Conservation (phyloP, 306 rosid species). For the Vigna unguiculata region DNA sequence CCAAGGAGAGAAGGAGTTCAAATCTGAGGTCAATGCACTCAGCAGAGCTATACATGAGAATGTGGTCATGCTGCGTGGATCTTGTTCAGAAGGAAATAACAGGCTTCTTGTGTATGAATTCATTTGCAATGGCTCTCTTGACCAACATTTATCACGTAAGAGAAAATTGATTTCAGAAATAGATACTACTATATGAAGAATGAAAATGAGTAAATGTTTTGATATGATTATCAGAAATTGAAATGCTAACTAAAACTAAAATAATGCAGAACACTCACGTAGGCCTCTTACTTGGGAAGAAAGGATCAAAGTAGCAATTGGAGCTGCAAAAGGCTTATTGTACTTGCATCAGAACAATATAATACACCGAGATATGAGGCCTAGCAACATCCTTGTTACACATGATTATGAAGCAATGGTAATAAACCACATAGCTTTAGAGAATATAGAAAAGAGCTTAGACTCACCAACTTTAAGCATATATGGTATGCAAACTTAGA, state of each 20-base stretch:
- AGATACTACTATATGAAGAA: neutral
- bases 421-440: slow-evolving; percentile 33
- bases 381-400: slow-evolving; percentile 82
- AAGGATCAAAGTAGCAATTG: slow-evolving; percentile 74
- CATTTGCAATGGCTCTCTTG: slow-evolving; percentile 79
- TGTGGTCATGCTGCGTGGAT: slow-evolving; percentile 76
- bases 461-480: neutral
- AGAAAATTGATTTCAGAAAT: slow-evolving; percentile 4
- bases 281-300: slow-evolving; percentile 65
- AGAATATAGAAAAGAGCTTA: slow-evolving; percentile 12
- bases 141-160: slow-evolving; percentile 79
- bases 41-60: slow-evolving; percentile 79
- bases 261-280: slow-evolving; percentile 58
- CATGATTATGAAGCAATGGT: slow-evolving; percentile 77
- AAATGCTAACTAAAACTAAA: slow-evolving; percentile 3
- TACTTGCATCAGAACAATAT: slow-evolving; percentile 70
- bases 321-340: slow-evolving; percentile 73
- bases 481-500: neutral
- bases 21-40: slow-evolving; percentile 69
- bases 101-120: slow-evolving; percentile 85
- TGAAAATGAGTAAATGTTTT: slow-evolving; percentile 3
- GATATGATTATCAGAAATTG: neutral
- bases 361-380: slow-evolving; percentile 83
- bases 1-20: slow-evolving; percentile 83
- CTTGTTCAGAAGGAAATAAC: slow-evolving; percentile 70